Percentiles rank a stretch among this genome's conserved stretches.
Evolutionary conservation across 169 alveolate species (phyloP).

Genomic region (Cryptosporidium ubiquitum): DNA sequence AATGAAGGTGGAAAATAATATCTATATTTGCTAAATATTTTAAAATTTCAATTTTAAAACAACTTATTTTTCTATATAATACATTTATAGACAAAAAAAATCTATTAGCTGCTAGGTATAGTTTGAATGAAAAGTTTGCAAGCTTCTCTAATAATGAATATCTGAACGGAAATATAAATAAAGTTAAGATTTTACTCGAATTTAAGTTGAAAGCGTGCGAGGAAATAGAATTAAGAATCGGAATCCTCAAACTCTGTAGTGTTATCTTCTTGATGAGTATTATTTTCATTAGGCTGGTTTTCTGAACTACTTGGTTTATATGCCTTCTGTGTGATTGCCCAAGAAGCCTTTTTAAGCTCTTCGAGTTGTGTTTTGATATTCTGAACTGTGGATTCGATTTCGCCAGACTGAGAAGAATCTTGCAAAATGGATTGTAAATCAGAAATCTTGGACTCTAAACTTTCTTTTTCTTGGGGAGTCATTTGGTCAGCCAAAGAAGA

Average conservation of each 20-base stretch:
- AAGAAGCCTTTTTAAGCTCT: slow-evolving; percentile 51
- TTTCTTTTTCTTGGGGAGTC: slow-evolving; percentile 9
- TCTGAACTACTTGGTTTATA: background rate
- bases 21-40: no score
- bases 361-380: background rate
- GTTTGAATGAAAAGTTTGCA: no score
- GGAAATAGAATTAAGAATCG: background rate
- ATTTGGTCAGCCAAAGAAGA: background rate
- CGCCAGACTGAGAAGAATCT: background rate
- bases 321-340: slow-evolving; percentile 57
- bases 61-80: no score
- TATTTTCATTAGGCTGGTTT: background rate
- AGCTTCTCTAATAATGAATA: no score
- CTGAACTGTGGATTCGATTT: background rate
- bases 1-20: no score
- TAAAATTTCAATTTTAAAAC: no score
- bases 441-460: slow-evolving; percentile 4
- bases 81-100: no score
- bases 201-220: no score
- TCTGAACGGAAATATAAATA: no score
- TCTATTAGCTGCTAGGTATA: no score
- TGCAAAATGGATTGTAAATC: slow-evolving; percentile 6
- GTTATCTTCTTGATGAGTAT: background rate
- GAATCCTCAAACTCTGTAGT: background rate
- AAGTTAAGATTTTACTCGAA: no score